Evolutionary conservation across 2,329 filamentous ascomycete genomes (phyloP).

Genomic region (Epichloe coenophiala): DNA sequence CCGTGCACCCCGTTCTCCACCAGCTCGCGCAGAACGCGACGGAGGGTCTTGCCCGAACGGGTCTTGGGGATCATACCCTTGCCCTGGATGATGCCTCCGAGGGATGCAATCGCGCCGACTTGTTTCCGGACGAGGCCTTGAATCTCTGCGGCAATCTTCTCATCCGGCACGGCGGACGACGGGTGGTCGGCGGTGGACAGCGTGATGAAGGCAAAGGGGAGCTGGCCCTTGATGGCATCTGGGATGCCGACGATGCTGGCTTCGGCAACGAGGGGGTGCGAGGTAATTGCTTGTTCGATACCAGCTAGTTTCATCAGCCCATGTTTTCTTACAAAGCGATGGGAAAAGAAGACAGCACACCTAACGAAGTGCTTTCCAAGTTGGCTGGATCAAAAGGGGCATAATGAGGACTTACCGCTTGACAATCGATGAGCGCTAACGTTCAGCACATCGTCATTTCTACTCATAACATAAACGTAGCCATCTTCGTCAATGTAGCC

Average conservation of each 20-base stretch:
- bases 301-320: constrained; percentile 38
- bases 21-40: constrained; percentile 69
- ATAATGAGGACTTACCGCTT: constrained; percentile 45
- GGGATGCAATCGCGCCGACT: constrained; percentile 74
- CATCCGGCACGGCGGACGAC: constrained; percentile 34
- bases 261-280: constrained; percentile 70
- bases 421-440: constrained; percentile 88
- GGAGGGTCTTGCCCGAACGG: constrained; percentile 77
- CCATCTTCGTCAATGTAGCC: constrained; percentile 70
- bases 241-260: constrained; percentile 78
- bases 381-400: no score
- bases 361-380: no score
- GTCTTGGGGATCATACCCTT: constrained; percentile 86
- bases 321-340: background rate
- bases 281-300: constrained; percentile 83
- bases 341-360: no score
- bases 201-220: constrained; percentile 86
- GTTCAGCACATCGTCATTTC: constrained; percentile 80
- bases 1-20: constrained; percentile 69
- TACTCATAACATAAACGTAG: constrained; percentile 50
- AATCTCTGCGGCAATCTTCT: constrained; percentile 42
- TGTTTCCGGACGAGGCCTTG: constrained; percentile 61
- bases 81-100: constrained; percentile 77
- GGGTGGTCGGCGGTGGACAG: constrained; percentile 34
- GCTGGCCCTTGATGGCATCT: constrained; percentile 74